Percentiles rank a stretch among this genome's conserved stretches.
Conservation (phyloP, 2,329 filamentous ascomycete species). For the Botrytis elliptica region DNA sequence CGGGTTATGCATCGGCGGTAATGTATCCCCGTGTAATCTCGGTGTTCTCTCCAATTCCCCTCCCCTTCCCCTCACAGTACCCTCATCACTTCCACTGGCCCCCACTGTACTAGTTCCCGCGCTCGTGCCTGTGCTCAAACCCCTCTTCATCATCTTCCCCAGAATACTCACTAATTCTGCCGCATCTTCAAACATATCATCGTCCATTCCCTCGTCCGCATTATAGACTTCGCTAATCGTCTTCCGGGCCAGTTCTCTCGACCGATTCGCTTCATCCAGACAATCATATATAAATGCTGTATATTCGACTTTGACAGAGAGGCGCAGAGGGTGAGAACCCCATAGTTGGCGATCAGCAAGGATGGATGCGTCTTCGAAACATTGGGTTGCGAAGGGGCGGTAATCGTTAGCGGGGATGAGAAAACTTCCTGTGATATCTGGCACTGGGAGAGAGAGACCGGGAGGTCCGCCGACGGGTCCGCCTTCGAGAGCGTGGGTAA, state of each 20-base stretch:
- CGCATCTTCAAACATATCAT: conserved; percentile 91
- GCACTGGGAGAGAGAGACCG: conserved; percentile 41
- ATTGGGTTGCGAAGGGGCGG: conserved; percentile 74
- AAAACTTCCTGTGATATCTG: conserved; percentile 62
- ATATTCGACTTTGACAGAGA: conserved; percentile 91
- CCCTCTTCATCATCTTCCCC: conserved; percentile 84
- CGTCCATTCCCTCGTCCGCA: conserved; percentile 87
- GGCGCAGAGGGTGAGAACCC: conserved; percentile 82
- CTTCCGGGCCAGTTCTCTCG: conserved; percentile 72
- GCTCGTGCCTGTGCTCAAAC: conserved; percentile 38
- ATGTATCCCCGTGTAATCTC: neutral
- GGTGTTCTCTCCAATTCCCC: neutral
- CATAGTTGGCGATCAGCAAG: conserved; percentile 76
- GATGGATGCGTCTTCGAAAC: conserved; percentile 74
- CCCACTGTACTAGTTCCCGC: conserved; percentile 31
- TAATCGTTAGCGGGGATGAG: conserved; percentile 79
- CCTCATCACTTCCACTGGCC: conserved; percentile 21
- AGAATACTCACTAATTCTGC: conserved; percentile 83
- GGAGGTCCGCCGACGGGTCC: conserved; percentile 47
- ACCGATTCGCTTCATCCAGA: conserved; percentile 74
- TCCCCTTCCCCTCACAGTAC: neutral
- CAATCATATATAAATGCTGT: conserved; percentile 93
- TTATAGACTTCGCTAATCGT: conserved; percentile 91
- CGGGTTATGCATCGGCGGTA: conserved; percentile 18
- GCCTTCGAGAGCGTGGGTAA: conserved; percentile 39